These are phyloP conservation scores for Suillus brevipes DNA, from an alignment of 768 basidiomycete species.

Conservation along the genomic window DNA sequence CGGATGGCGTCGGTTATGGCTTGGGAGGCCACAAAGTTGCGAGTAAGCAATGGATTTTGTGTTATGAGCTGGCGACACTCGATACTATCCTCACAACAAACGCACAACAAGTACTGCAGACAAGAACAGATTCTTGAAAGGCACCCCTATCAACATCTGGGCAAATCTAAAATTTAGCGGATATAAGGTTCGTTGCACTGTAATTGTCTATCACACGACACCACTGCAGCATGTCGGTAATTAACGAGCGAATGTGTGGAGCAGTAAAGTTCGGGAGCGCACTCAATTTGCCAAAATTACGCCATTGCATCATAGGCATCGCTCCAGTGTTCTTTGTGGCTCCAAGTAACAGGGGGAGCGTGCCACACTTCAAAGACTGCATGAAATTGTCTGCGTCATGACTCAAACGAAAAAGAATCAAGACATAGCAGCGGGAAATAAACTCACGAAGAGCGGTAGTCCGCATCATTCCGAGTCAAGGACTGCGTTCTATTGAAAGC, in stretches of 20 bases:
- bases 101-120: background rate
- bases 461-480: slow-evolving; percentile 15
- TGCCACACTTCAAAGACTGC: background rate
- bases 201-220: background rate
- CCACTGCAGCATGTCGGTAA: background rate
- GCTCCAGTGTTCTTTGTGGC: background rate
- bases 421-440: slow-evolving; percentile 10
- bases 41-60: background rate
- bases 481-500: background rate
- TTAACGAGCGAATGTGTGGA: background rate
- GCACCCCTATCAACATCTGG: background rate
- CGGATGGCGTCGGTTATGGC: background rate
- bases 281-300: background rate
- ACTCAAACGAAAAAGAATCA: background rate
- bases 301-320: slow-evolving; percentile 1
- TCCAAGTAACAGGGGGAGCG: background rate
- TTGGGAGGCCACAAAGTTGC: background rate
- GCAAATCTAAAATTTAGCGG: background rate
- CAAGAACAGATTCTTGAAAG: background rate
- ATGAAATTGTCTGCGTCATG: background rate
- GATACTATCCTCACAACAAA: background rate
- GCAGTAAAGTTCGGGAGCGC: background rate
- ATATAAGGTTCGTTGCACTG: background rate
- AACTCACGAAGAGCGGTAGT: slow-evolving; percentile 11
- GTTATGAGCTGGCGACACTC: background rate